Evolutionary conservation across 2,329 filamentous ascomycete genomes (phyloP), one percentile per base, ranked within the genome.

Genomic region (Pseudogymnoascus sp.): DNA sequence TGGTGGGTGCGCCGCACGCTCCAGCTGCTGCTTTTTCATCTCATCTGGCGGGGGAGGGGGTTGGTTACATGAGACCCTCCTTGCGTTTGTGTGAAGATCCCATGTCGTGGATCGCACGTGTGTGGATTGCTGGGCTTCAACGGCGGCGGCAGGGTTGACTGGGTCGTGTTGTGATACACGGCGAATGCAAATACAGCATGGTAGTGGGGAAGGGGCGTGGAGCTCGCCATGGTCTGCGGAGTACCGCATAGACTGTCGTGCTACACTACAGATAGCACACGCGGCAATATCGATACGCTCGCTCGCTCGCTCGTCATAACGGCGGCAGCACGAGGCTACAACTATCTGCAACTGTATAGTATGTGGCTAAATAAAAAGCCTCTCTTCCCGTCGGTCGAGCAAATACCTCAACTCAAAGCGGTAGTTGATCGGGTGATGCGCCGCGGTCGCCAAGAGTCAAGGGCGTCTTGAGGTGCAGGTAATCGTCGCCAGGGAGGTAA

Each of bases 371-470:
- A 53, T 1, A 25, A n/a, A 53, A 56, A n/a, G 25, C 46, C 46
- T 56, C 25, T 9, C n/a, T 49, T 49, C 23, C 23, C 43, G 8
- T 28, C 21, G 14, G 6, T 25, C 14, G 4, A 28, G 23, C 21
- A 49, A 28, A 31, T 34, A 12, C 46, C 46, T 56, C n/a, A 34
- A 56, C 46, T 56, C n/a, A 34, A 56, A 56, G 25, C 46, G 6
- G 25, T 7, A 56, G 46, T 56, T 56, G 46, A 56, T 34, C 46
- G 46, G 46, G 25, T 56, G 46, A 56, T 56, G n/a, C 46, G 46
- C n/a, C 25, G 25, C n/a, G 46, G 25, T 16, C 18, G 46, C 46
- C 46, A 56, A 56, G 46, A 31, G 46, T 25, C 46, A 56, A 53
- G 46, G 25, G 9, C 25, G 25, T 56, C 25, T 56, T 56, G 14